phyloP scores from a whole-genome alignment of 495 filamentous ascomycete genomes.

The Trichoderma parareesei region DNA sequence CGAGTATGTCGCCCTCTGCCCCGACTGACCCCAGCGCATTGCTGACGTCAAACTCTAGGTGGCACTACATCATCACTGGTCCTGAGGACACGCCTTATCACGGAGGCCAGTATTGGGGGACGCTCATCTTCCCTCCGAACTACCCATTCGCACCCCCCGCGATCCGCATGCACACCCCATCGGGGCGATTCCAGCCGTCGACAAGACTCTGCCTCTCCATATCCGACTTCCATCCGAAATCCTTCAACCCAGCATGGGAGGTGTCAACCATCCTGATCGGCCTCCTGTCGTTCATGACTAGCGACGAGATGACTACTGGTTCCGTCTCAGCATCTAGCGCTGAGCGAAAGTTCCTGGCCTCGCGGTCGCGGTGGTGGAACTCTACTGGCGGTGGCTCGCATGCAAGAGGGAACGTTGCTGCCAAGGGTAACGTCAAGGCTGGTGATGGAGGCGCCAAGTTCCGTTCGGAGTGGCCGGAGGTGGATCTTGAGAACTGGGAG shows the following conservation, averaged over 20 bases:
- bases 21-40: background rate
- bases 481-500: slow-evolving; percentile 85
- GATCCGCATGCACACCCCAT: slow-evolving; percentile 97
- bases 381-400: slow-evolving; percentile 87
- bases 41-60: slow-evolving; percentile 42
- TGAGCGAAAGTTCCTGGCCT: slow-evolving; percentile 72
- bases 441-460: slow-evolving; percentile 94
- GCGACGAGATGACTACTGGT: slow-evolving; percentile 97
- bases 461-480: slow-evolving; percentile 76
- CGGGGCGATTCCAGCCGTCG: slow-evolving; percentile 86
- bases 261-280: slow-evolving; percentile 94
- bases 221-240: slow-evolving; percentile 92
- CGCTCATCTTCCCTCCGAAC: slow-evolving; percentile 86
- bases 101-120: slow-evolving; percentile 96
- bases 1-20: slow-evolving; percentile 48
- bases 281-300: slow-evolving; percentile 93
- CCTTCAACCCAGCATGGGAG: slow-evolving; percentile 99
- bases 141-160: slow-evolving; percentile 97
- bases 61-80: slow-evolving; percentile 97
- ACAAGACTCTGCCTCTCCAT: slow-evolving; percentile 91
- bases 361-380: slow-evolving; percentile 91
- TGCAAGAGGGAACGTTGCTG: slow-evolving; percentile 28
- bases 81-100: slow-evolving; percentile 93
- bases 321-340: slow-evolving; percentile 69
- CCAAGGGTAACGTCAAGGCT: slow-evolving; percentile 50